Base-by-base conservation (phyloP, 148 eudicot species). In the Cornus controversa region DNA sequence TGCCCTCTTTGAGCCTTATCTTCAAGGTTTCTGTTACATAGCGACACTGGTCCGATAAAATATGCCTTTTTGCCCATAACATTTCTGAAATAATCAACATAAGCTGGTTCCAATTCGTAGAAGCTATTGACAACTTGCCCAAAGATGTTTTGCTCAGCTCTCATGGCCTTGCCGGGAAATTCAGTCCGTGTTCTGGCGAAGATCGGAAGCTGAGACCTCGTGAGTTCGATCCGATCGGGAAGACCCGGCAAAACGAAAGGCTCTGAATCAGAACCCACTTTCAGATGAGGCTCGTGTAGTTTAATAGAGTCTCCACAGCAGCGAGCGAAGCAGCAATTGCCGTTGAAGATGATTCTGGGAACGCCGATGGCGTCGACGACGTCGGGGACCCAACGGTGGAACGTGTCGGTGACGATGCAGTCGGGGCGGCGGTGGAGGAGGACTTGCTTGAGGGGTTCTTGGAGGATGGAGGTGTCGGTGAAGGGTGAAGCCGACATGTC, bases 91-190 rank as follows among this genome's bases (percentile, higher is more conserved):
- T 65, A 47, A 16, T 76, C 73, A 6, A 63, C 71, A 47, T 81
- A 76, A 54, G 36, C 80, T 25, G 80, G 64, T 37, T 81, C 83
- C 23, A 81, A 20, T 15, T 76, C 73, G 50, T 54, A 77, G 54
- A 81, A 81, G 74, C 67, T 76, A 58, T 81, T 81, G 18, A 81
- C 24, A 23, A 81, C 31, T 9, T 25, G 23, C 24, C 73, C 77
- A 18, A 45, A 47, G 50, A 63, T 76, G 25, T 74, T 69, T 23
- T 29, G 45, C 25, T 72, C 77, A 6, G 53, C 34, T 34, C 63
- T 70, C 77, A 27, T 72, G 28, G 34, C 3, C 26, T 60, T 47
- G 1, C 31, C 40, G 2, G 71, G 28, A 45, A 66, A 42, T 10
- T 47, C 69, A 14, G 4, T 40, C 28, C 18, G 6, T 8, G 11